Conservation (phyloP, 2,329 filamentous ascomycete genomes). For the Lachnellula cervina region DNA sequence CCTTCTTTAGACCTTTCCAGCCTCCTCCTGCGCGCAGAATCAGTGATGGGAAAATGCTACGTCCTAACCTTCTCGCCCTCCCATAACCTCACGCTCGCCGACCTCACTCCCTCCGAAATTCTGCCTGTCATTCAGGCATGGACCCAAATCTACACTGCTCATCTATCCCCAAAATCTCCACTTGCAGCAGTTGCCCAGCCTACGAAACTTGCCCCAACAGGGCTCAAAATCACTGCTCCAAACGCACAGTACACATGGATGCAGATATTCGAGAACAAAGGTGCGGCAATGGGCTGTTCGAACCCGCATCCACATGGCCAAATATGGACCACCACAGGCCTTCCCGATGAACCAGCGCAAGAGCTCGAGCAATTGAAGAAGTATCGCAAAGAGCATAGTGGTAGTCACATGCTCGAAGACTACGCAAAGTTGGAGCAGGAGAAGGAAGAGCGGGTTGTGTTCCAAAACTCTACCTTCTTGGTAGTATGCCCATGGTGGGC, state of each 20-base stretch:
- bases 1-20: slow-evolving; percentile 59
- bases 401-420: slow-evolving; percentile 75
- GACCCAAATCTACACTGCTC: slow-evolving; percentile 82
- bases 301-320: slow-evolving; percentile 98
- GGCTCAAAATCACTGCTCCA: slow-evolving; percentile 46
- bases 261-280: slow-evolving; percentile 99
- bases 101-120: slow-evolving; percentile 74
- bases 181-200: slow-evolving; percentile 38
- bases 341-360: slow-evolving; percentile 82
- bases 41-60: slow-evolving; percentile 93
- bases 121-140: slow-evolving; percentile 81
- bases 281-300: slow-evolving; percentile 94
- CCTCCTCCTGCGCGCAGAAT: slow-evolving; percentile 72
- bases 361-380: slow-evolving; percentile 75
- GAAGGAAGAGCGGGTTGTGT: slow-evolving; percentile 82
- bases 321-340: slow-evolving; percentile 86
- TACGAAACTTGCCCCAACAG: slow-evolving; percentile 38
- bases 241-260: slow-evolving; percentile 85
- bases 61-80: slow-evolving; percentile 90
- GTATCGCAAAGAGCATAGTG: slow-evolving; percentile 68
- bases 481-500: slow-evolving; percentile 97
- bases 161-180: slow-evolving; percentile 71
- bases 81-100: slow-evolving; percentile 88
- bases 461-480: slow-evolving; percentile 79
- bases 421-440: slow-evolving; percentile 78